Evolutionary conservation across 768 basidiomycete genomes (phyloP), one percentile per base, ranked within the genome.

Genomic region (Suillus variegatus): DNA sequence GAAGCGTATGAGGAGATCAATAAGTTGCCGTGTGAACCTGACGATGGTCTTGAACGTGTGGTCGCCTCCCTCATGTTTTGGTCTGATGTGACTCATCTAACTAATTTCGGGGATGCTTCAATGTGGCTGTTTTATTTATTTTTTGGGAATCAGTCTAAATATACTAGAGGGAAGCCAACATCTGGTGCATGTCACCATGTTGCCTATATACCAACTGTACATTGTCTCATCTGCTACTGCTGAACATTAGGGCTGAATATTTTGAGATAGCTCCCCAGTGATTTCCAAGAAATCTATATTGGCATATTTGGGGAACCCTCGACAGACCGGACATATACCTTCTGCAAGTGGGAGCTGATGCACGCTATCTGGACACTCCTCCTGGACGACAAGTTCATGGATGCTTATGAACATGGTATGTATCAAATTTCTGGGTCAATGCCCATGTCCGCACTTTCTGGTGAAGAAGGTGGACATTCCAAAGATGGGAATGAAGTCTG

Each of bases 1-100:
- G 58, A 65, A 1, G 28, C 38, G 0, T 25, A 68, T 1, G 1
- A 32, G 7, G 36, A 65, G 2, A 20, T 69, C 12, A 62, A 65
- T 20, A 7, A 36, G 1, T 43, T 66, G 1, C 70, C 63, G 0
- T n/a, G 61, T 16, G 57, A 67, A 35, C 44, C 67, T 22, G 41
- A 32, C 0, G 51, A 67, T 43, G 0, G 65, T 7, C 41, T 54
- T 13, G 71, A 74, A 36, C 18, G 57, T 0, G 62, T 68, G 3
- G 55, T 74, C n/a, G 43, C 56, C 0, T 51, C 63, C 0, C 16
- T 74, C 1, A 73, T 73, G 71, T 22, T 71, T 6, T 75, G 73
- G 69, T 76, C 75, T 0, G 74, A 76, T 36, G 62, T 67, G 0
- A 76, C 72, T 1, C 73, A 75, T 14, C 71, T 75, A 0, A 54